Base-by-base conservation (phyloP, 768 basidiomycete genomes). In the Suillus subluteus region DNA sequence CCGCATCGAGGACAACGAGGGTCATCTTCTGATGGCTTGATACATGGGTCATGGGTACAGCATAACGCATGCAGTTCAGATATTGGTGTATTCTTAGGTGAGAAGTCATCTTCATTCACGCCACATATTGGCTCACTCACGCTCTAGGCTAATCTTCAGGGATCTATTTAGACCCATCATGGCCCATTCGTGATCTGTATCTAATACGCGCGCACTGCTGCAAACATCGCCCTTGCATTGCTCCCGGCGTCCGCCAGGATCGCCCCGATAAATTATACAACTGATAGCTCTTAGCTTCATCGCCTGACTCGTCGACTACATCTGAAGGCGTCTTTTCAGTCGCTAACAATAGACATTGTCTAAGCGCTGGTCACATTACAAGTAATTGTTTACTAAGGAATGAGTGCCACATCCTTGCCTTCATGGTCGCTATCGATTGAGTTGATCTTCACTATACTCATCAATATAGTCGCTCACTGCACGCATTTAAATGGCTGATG, bases 1-100 rank as follows among this genome's bases (percentile, higher is more conserved):
- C 58, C 68, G 63, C 6, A 62, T 75, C 46, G 73, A 76, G 62
- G 74, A 75, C 37, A 37, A 65, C 3, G 67, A 69, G n/a, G 75
- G 75, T 37, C 55, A 18, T 35, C 18, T 48, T 1, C 18, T 76
- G 16, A 61, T 74, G 64, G 38, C 35, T 48, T 69, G 67, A 75
- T 59, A 40, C 18, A 16, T 16, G 4, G 58, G 40, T 30, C 26
- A 41, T 30, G 38, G 23, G 58, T 41, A 6, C 23, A 59, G 58
- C 18, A 7, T 12, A 30, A 41, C 16, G 11, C 15, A 40, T 41
- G 23, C 21, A 11, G 18, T 41, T 41, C 2, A 18, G 11, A 41
- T 18, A 58, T 12, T 12, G 11, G 26, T 26, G 38, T 59, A 59
- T 59, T 59, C 23, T 59, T 26, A 40, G 23, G 38, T 59, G 23